phyloP scores from a whole-genome alignment of 805 yeast species.

The Aciculoconidium aculeatum region DNA sequence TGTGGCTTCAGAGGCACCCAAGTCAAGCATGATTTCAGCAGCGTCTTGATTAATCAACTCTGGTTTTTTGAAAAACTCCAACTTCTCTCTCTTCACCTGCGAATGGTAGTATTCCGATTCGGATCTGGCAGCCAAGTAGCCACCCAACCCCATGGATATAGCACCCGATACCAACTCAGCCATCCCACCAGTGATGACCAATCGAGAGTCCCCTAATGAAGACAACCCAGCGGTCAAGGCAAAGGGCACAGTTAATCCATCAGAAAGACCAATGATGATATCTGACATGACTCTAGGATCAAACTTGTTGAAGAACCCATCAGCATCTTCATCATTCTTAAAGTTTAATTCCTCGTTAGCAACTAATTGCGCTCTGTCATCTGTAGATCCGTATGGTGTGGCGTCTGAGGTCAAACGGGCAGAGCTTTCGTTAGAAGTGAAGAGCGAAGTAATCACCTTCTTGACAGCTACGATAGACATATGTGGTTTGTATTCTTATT shows the following conservation, averaged over 20 bases:
- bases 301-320: slow-evolving; percentile 44
- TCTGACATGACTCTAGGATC: slow-evolving; percentile 95
- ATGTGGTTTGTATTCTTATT: too few relatives aligned
- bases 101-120: slow-evolving; percentile 72
- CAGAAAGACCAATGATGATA: slow-evolving; percentile 87
- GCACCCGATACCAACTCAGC: slow-evolving; percentile 97
- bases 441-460: slow-evolving; percentile 26
- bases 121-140: slow-evolving; percentile 88
- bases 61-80: slow-evolving; percentile 58
- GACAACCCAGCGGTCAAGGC: slow-evolving; percentile 96
- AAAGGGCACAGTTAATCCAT: slow-evolving; percentile 97
- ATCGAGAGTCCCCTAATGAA: slow-evolving; percentile 79
- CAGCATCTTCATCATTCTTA: slow-evolving; percentile 21
- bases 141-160: slow-evolving; percentile 96
- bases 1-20: slow-evolving; percentile 68
- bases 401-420: too few relatives aligned
- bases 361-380: slow-evolving; percentile 29
- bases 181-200: slow-evolving; percentile 96
- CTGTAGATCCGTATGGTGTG: slow-evolving; percentile 35
- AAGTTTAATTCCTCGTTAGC: slow-evolving; percentile 32
- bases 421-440: slow-evolving; percentile 15
- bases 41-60: slow-evolving; percentile 69
- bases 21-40: slow-evolving; percentile 72
- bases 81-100: slow-evolving; percentile 67
- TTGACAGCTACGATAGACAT: slow-evolving; percentile 33